Conservation (phyloP, 495 filamentous ascomycete species). For the Podospora sp. region DNA sequence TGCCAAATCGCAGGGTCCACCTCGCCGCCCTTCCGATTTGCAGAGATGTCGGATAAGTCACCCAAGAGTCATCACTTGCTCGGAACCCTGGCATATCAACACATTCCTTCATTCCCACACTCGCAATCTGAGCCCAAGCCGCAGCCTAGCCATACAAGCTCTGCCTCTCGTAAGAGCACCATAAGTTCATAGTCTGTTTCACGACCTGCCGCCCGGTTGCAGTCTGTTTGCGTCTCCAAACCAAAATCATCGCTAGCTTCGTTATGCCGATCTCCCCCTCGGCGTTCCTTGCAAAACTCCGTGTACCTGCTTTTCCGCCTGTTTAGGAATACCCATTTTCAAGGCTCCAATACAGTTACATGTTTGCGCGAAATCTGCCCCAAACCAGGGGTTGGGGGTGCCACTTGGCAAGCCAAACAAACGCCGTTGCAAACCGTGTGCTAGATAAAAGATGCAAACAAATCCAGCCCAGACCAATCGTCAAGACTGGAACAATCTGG, state of each 20-base stretch:
- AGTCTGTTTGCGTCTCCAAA: neutral
- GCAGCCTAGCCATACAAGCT: slow-evolving; percentile 6
- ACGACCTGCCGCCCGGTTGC: neutral
- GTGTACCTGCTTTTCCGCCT: slow-evolving; percentile 1
- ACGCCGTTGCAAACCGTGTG: neutral
- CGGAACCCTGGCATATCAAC: neutral
- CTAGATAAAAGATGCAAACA: neutral
- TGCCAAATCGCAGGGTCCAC: neutral
- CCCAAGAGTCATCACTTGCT: neutral
- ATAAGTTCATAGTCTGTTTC: neutral
- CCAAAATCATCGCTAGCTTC: neutral
- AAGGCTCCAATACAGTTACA: slow-evolving; percentile 14
- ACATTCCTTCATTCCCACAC: neutral
- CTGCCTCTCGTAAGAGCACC: neutral
- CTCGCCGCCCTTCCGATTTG: neutral
- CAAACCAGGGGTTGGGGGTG: neutral
- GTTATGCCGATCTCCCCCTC: neutral
- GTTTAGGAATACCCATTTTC: slow-evolving; percentile 1
- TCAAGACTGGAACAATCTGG: slow-evolving; percentile 8
- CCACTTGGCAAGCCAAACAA: neutral
- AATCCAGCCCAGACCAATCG: slow-evolving; percentile 2
- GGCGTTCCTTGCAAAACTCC: slow-evolving; percentile 9
- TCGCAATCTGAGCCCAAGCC: neutral
- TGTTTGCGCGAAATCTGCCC: slow-evolving; percentile 4
- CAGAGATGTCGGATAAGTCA: neutral